phyloP scores from a whole-genome alignment of 2,329 filamentous ascomycete species.

The Aspergillus ibericus region DNA sequence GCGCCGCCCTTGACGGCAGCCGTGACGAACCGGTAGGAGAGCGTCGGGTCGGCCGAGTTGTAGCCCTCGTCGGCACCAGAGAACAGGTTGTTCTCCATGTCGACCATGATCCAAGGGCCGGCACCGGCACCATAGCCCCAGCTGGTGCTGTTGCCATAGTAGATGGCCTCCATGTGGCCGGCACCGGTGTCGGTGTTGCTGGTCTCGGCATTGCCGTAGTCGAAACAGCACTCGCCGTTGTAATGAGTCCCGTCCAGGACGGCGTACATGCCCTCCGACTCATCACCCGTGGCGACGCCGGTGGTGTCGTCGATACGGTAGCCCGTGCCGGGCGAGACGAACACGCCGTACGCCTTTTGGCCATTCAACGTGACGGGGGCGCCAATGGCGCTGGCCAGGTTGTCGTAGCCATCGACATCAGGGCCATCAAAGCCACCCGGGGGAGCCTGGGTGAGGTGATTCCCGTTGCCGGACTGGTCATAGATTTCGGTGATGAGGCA shows the following conservation, averaged over 20 bases:
- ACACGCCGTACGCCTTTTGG: constrained; percentile 64
- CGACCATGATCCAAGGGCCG: constrained; percentile 69
- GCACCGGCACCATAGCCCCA: constrained; percentile 60
- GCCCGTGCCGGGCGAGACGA: constrained; percentile 61
- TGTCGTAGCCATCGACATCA: constrained; percentile 58
- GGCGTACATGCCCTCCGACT: constrained; percentile 43
- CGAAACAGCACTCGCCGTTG: constrained; percentile 46
- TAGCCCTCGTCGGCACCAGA: constrained; percentile 50
- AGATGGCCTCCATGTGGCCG: constrained; percentile 69
- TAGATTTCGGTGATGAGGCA: constrained; percentile 66
- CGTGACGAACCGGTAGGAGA: constrained; percentile 59
- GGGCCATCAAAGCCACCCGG: constrained; percentile 60
- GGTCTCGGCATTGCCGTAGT: constrained; percentile 60
- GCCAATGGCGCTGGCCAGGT: constrained; percentile 58
- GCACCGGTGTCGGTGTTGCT: constrained; percentile 56
- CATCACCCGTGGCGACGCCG: constrained; percentile 57
- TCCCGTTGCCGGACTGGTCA: constrained; percentile 63
- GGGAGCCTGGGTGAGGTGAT: constrained; percentile 64
- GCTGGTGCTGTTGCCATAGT: constrained; percentile 57
- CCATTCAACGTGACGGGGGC: constrained; percentile 63
- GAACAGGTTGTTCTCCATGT: constrained; percentile 67
- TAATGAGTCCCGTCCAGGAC: constrained; percentile 37
- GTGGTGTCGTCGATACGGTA: constrained; percentile 60
- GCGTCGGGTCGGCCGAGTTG: constrained; percentile 55
- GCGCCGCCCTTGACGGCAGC: constrained; percentile 57